These are phyloP conservation scores for Krasilnikovozyma curviuscula DNA, from an alignment of 768 basidiomycete species.

Conservation along the genomic window DNA sequence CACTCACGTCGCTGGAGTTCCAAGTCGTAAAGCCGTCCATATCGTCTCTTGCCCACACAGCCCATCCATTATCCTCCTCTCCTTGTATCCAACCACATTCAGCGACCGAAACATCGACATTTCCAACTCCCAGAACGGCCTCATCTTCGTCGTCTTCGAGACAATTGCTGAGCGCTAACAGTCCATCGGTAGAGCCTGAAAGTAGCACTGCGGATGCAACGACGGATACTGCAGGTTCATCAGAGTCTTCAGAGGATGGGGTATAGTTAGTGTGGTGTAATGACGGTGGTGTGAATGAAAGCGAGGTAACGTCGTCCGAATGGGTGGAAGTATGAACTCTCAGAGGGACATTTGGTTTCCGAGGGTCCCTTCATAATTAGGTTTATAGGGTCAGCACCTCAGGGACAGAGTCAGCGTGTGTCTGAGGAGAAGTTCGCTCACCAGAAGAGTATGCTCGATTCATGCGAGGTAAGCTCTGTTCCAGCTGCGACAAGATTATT, in stretches of 20 bases:
- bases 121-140: constrained; percentile 57
- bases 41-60: constrained; percentile 69
- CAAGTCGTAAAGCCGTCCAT: constrained; percentile 87
- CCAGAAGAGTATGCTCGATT: constrained; percentile 74
- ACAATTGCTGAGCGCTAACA: constrained; percentile 36
- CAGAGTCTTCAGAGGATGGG: constrained; percentile 4
- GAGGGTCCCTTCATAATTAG: constrained; percentile 47
- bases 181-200: constrained; percentile 69
- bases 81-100: constrained; percentile 58
- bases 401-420: neutral
- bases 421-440: constrained; percentile 22
- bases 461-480: constrained; percentile 58
- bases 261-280: constrained; percentile 18
- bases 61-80: constrained; percentile 33
- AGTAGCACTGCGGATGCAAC: constrained; percentile 31
- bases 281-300: constrained; percentile 36
- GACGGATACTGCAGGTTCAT: neutral
- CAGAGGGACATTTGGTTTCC: constrained; percentile 49
- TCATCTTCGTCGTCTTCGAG: constrained; percentile 72
- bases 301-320: constrained; percentile 73
- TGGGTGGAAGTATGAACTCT: constrained; percentile 70
- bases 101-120: constrained; percentile 43
- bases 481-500: constrained; percentile 62
- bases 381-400: neutral
- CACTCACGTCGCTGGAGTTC: constrained; percentile 30